phyloP scores from a whole-genome alignment of 495 filamentous ascomycete species.

The Aspergillus wentii region DNA sequence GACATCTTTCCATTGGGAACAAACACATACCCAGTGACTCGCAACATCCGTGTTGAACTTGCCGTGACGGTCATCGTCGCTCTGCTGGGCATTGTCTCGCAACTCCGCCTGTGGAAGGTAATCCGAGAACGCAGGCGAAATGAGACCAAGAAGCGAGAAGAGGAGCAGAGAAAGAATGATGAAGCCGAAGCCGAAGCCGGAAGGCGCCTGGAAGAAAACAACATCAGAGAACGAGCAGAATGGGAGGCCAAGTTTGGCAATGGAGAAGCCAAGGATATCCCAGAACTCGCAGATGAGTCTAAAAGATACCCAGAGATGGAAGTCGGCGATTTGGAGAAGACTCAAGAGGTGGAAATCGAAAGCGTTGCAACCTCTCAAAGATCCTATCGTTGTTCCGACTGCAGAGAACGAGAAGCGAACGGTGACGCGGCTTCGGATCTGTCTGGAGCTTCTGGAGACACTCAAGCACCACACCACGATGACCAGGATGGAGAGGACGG shows the following conservation, averaged over 20 bases:
- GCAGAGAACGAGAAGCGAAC: constrained; percentile 17
- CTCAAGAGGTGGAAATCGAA: constrained; percentile 31
- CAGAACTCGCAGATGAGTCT: constrained; percentile 25
- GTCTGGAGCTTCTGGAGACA: constrained; percentile 6
- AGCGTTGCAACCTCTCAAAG: constrained; percentile 21
- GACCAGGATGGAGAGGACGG: neutral
- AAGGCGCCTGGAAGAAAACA: constrained; percentile 61
- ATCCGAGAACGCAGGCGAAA: constrained; percentile 66
- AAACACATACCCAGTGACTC: constrained; percentile 78
- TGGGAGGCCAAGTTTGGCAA: constrained; percentile 78
- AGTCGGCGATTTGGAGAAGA: constrained; percentile 20
- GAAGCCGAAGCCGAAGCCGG: constrained; percentile 67
- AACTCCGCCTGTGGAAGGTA: constrained; percentile 85
- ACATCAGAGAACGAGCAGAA: constrained; percentile 58
- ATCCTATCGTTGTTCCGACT: constrained; percentile 19
- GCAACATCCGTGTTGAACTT: constrained; percentile 80
- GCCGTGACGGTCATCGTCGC: constrained; percentile 72
- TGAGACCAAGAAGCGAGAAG: constrained; percentile 49
- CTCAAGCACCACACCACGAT: constrained; percentile 6
- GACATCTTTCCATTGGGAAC: constrained; percentile 72
- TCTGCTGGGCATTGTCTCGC: constrained; percentile 72
- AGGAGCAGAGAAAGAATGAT: constrained; percentile 56
- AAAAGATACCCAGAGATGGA: constrained; percentile 21
- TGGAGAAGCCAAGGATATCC: constrained; percentile 12
- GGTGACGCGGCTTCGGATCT: constrained; percentile 14